Evolutionary conservation across 2,329 filamentous ascomycete genomes (phyloP).

Genomic region (Calonectria pauciramosa): DNA sequence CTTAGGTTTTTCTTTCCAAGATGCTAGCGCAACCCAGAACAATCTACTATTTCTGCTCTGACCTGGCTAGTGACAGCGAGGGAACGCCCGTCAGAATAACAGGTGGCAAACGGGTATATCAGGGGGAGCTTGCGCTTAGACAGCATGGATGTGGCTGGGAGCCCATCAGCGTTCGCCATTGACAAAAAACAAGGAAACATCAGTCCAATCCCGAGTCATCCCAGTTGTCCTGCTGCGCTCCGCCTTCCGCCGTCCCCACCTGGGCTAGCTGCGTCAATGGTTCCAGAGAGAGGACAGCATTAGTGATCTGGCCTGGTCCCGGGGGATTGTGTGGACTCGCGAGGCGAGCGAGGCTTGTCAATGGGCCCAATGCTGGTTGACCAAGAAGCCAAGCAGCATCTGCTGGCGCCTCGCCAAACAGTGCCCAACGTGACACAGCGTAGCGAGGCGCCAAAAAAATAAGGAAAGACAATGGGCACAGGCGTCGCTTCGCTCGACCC

Average conservation of each 20-base stretch:
- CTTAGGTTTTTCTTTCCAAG: conserved; percentile 1
- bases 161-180: conserved; percentile 22
- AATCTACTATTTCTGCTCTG: not conserved
- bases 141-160: conserved; percentile 18
- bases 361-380: conserved; percentile 4
- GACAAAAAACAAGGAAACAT: conserved; percentile 23
- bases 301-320: conserved; percentile 10
- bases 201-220: conserved; percentile 25
- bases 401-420: conserved; percentile 12
- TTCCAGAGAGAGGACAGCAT: conserved; percentile 16
- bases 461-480: not conserved
- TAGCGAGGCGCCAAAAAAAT: not conserved
- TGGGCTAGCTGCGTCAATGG: conserved; percentile 15
- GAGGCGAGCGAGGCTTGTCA: conserved; percentile 8
- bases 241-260: conserved; percentile 25
- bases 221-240: conserved; percentile 22
- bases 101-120: conserved; percentile 15
- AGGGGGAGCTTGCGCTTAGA: conserved; percentile 19
- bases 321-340: conserved; percentile 3
- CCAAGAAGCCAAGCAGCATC: conserved; percentile 14
- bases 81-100: conserved; percentile 10
- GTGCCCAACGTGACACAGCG: conserved; percentile 7
- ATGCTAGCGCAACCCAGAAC: conserved; percentile 6
- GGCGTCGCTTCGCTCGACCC: conserved; percentile 10
- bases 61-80: conserved; percentile 4